Evolutionary conservation across 2,329 filamentous ascomycete genomes (phyloP).

Genomic region (Dactylellina sp.): DNA sequence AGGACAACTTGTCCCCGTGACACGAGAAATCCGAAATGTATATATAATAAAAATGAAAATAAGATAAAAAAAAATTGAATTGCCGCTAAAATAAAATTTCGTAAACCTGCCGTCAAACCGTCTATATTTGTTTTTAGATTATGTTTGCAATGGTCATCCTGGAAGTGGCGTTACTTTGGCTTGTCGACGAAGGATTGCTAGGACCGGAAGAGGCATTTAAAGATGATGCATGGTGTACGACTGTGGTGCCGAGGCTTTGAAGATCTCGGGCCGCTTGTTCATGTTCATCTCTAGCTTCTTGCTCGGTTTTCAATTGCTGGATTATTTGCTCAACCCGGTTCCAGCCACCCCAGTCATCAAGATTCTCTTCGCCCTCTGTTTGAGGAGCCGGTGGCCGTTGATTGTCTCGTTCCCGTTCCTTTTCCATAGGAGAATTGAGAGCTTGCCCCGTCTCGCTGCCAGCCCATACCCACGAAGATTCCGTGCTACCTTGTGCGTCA

Average conservation of each 20-base stretch:
- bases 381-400: constrained; percentile 53
- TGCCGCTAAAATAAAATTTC: constrained; percentile 46
- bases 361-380: constrained; percentile 50
- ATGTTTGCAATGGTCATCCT: constrained; percentile 57
- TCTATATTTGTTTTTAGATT: constrained; percentile 36
- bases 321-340: constrained; percentile 58
- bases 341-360: constrained; percentile 60
- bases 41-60: constrained; percentile 9
- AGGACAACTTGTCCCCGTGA: constrained; percentile 44
- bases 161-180: constrained; percentile 45
- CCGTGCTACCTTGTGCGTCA: constrained; percentile 83
- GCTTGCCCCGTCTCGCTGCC: constrained; percentile 60
- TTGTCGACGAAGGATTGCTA: constrained; percentile 31
- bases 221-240: constrained; percentile 33
- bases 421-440: constrained; percentile 58
- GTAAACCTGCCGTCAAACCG: constrained; percentile 22
- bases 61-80: constrained; percentile 42
- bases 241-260: constrained; percentile 54
- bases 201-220: constrained; percentile 34
- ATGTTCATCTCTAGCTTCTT: constrained; percentile 58
- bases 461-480: constrained; percentile 75
- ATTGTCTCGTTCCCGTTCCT: constrained; percentile 51
- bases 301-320: constrained; percentile 57
- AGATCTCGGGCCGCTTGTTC: constrained; percentile 55
- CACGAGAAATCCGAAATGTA: constrained; percentile 35